Evolutionary conservation across 2,329 filamentous ascomycete species (phyloP), one percentile per base, ranked within the genome.

Genomic region (Chaetothyriales sp.): DNA sequence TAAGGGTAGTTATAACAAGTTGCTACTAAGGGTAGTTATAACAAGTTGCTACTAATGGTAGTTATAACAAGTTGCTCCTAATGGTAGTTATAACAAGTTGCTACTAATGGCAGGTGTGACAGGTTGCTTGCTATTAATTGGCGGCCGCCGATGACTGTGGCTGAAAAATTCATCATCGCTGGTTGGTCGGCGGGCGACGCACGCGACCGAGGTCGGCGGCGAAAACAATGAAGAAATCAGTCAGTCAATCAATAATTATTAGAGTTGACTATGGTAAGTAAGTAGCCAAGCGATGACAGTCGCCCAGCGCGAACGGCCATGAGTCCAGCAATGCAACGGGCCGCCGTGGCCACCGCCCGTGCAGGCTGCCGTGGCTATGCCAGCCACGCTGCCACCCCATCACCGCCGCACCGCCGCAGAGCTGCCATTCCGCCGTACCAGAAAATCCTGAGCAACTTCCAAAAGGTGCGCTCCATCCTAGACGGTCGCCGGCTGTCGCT

Each of bases 381-480:
- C 2, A 54, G 53, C 25, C 56, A 54, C 43, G 52, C 55, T 13
- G 51, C 46, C 18, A 46, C 56, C 5, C 51, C 47, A 37, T 37
- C 33, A 33, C 28, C 55, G 5, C 48, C 49, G 4, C 37, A 54
- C 6, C 54, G 54, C 46, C 45, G 58, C 46, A 56, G 54, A 52
- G 58, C 58, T n/a, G 59, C 59, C 2, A 82, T 78, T 59, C 86
- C 88, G 46, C 86, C 86, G 25, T 95, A 95, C 70, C 76, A 83
- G 61, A 89, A 83, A 69, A 84, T 95, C 49, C 77, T 89, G 65
- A 77, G 77, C 63, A 86, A 83, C 61, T 83, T 95, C 57, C 75
- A 80, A 57, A 76, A 88, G 65, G 89, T 95, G 29, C 76, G 81
- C 50, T 77, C 78, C 50, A 79, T 94, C 8, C 77, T 95, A 33